Conservation (phyloP, 768 basidiomycete genomes). For the Rickenella mellea region DNA sequence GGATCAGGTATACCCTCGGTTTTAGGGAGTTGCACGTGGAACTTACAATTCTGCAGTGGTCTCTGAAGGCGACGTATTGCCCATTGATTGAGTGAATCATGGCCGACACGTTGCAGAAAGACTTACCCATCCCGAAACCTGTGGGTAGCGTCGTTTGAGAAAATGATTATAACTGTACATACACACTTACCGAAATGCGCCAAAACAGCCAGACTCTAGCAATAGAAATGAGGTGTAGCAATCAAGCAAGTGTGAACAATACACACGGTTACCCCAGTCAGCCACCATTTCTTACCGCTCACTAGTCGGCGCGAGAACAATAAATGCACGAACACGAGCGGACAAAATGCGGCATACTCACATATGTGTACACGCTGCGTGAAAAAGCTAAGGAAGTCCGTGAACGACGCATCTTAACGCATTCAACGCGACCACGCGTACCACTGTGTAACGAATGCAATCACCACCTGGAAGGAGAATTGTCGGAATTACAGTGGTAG, state of each 20-base stretch:
- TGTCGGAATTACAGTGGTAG: too few species aligned
- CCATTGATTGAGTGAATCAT: too few species aligned
- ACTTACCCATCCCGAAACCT: not conserved
- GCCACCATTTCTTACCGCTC: not conserved
- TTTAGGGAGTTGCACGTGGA: too few species aligned
- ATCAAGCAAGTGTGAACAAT: not conserved
- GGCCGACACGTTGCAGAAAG: not conserved
- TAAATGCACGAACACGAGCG: not conserved
- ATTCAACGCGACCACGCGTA: not conserved
- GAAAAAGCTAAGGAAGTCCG: slow-evolving; percentile 21
- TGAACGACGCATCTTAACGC: not conserved
- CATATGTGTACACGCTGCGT: slow-evolving; percentile 31
- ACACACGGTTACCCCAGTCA: not conserved
- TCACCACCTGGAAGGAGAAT: too few species aligned
- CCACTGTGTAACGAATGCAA: slow-evolving; percentile 28
- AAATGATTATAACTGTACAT: not conserved
- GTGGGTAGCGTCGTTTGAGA: not conserved
- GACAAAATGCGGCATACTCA: slow-evolving; percentile 9
- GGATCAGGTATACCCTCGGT: too few species aligned
- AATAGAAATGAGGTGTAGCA: not conserved
- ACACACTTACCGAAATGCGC: not conserved
- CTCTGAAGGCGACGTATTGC: too few species aligned
- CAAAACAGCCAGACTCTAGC: not conserved
- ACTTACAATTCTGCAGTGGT: too few species aligned
- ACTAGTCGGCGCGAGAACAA: not conserved